Evolutionary conservation across 1,139 yeast species (phyloP).

Genomic region (Geotrichum citri-aurantii): DNA sequence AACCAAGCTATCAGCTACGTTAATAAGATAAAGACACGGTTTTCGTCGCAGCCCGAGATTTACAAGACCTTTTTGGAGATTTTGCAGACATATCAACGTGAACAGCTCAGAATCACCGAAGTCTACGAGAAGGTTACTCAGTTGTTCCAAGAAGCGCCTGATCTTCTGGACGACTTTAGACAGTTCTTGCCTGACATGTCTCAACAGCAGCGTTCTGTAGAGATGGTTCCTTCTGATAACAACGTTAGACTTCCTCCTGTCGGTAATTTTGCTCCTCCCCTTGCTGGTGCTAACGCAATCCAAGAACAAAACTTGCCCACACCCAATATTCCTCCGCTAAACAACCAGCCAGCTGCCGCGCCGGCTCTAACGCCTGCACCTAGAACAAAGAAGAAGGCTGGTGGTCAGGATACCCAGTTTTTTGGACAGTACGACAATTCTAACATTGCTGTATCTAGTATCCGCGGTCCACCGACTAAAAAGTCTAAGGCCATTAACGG

Average conservation of each 20-base stretch:
- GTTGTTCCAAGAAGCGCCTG: slow-evolving; percentile 89
- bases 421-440: slow-evolving; percentile 23
- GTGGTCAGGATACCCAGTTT: slow-evolving; percentile 10
- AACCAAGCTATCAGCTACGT: slow-evolving; percentile 96
- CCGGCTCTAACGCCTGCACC: slow-evolving; percentile 2
- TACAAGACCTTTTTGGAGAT: slow-evolving; percentile 93
- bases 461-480: slow-evolving; percentile 30
- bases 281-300: not conserved
- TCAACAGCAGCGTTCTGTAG: slow-evolving; percentile 22
- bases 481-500: slow-evolving; percentile 7
- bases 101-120: slow-evolving; percentile 89
- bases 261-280: slow-evolving; percentile 87
- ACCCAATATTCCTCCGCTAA: not conserved
- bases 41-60: slow-evolving; percentile 90
- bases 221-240: slow-evolving; percentile 17
- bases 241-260: slow-evolving; percentile 76
- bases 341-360: not conserved
- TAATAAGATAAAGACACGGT: slow-evolving; percentile 89
- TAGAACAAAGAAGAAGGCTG: slow-evolving; percentile 20
- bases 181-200: slow-evolving; percentile 89
- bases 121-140: slow-evolving; percentile 90
- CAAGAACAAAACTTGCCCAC: slow-evolving; percentile 1
- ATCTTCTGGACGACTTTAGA: slow-evolving; percentile 86
- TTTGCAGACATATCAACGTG: slow-evolving; percentile 91
- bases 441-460: slow-evolving; percentile 37